Percentiles rank a stretch among this genome's conserved stretches.
phyloP scores from a whole-genome alignment of 164 flowering plant species.

The Nelumbo lutea region DNA sequence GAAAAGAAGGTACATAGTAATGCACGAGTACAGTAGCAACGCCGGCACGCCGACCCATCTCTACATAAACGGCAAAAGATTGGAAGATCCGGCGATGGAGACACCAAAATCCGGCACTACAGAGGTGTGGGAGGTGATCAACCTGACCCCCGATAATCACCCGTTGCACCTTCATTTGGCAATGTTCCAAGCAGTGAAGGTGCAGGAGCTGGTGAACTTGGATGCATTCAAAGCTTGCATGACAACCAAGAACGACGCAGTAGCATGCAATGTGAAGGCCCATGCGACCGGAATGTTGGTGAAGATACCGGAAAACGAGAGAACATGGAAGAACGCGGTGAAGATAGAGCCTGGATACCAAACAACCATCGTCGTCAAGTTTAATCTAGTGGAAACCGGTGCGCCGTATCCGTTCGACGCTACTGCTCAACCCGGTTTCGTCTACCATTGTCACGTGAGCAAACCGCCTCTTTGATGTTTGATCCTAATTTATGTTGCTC shows the following conservation, averaged over 20 bases:
- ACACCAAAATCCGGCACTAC: too few relatives aligned
- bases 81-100: conserved; percentile 7
- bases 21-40: neutral
- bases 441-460: neutral
- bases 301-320: neutral
- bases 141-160: neutral
- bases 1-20: neutral
- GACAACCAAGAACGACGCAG: conserved; percentile 1
- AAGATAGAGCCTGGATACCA: conserved; percentile 5
- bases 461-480: neutral
- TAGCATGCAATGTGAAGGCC: neutral
- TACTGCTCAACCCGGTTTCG: too few relatives aligned
- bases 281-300: conserved; percentile 3
- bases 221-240: neutral
- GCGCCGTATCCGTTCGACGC: conserved; percentile 4
- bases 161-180: conserved; percentile 12
- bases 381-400: neutral
- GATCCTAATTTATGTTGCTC: too few relatives aligned
- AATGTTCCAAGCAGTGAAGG: neutral
- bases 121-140: too few relatives aligned
- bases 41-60: conserved; percentile 5
- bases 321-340: conserved; percentile 8
- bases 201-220: neutral
- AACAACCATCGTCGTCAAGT: conserved; percentile 7
- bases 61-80: conserved; percentile 8